Evolutionary conservation across 192 early-diverging fungal species (phyloP), one percentile per base, ranked within the genome.

Genomic region (Gaertneriomyces sp.): DNA sequence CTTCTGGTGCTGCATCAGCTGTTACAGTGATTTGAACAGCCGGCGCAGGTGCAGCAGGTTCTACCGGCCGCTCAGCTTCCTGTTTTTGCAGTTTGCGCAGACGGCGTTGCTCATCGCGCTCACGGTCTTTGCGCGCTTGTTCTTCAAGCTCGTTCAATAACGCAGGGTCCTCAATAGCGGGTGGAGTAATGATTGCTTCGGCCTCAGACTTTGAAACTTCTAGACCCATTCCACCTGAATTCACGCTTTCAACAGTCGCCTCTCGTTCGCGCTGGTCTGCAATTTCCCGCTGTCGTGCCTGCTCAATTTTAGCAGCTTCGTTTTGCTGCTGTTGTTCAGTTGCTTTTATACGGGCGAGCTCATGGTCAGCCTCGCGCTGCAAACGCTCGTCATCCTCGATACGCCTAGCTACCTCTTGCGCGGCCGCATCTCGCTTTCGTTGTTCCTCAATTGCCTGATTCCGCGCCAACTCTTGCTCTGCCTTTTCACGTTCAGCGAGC

Each of bases 351-450:
- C 52, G 52, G 25, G 25, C 25, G 25, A 33, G 25, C 25, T 33
- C 2, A 33, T 1, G 25, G 0, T 33, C 25, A 0, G 25, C 25
- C 25, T 33, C 25, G 2, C 25, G 25, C 1, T 2, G 25, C 25
- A 33, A 33, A 33, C 25, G 25, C 25, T 33, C 25, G 1, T 33
- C 25, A 2, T 33, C 25, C 25, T 33, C 25, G 0, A 33, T 33
- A 33, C 25, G 25, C 25, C 25, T 33, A 1, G 52, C 52, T 8
- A 2, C 52, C 10, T 33, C 56, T 4, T 16, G 17, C 56, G 56
- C 56, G 56, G 56, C 56, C 38, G 56, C 56, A 0, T n/a, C 40
- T 38, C 42, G 17, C 56, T 58, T 58, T 58, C 42, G 39, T 38
- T n/a, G 19, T 38, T 58, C 38, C 7, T n/a, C 56, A 9, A 42